Base-by-base conservation (phyloP, 2,329 filamentous ascomycete genomes). In the Fusarium caatingaense region DNA sequence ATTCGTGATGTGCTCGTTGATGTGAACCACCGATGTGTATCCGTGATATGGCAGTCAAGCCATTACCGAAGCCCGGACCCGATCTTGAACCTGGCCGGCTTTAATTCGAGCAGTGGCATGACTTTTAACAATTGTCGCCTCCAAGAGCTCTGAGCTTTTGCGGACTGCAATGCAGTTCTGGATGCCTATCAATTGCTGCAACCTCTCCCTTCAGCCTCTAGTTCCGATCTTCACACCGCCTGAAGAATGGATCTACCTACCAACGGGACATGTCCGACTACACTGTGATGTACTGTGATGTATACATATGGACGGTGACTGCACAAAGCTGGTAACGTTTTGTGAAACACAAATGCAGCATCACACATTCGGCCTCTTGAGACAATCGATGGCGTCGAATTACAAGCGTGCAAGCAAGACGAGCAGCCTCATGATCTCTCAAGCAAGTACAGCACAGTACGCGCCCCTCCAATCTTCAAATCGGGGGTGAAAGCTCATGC, bases 181-280 rank as follows among this genome's bases (percentile, higher is more conserved):
- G 34, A 37, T 59, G 25, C 56, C 64, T 65, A 56, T 65, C 41
- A 41, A 56, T 32, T 21, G 42, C 40, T 34, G 34, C 28, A 28
- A 34, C 8, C 30, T 30, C 9, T 50, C 30, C 25, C 9, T 50
- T 57, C 49, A 66, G 34, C 50, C 40, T 51, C 40, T 30, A 48
- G 49, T 50, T 37, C 49, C 46, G 55, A 54, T 68, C 58, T 47
- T 65, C 64, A 65, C 68, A 70, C 68, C 68, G 68, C 68, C 67
- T 68, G 59, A 55, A 65, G 62, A 66, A 66, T 71, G 68, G 67
- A 70, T 71, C 68, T 70, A 55, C 53, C 27, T 54, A 51, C 59
- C 44, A 55, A 42, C 64, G 68, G 64, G 64, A 68, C 44, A 64
- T 60, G 58, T 2, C 68, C 67, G 67, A 65, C 50, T 44, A 23